Evolutionary conservation across 352 stramenopile genomes (phyloP), one percentile per base, ranked within the genome.

Genomic region (Phytopythium ostracodes): DNA sequence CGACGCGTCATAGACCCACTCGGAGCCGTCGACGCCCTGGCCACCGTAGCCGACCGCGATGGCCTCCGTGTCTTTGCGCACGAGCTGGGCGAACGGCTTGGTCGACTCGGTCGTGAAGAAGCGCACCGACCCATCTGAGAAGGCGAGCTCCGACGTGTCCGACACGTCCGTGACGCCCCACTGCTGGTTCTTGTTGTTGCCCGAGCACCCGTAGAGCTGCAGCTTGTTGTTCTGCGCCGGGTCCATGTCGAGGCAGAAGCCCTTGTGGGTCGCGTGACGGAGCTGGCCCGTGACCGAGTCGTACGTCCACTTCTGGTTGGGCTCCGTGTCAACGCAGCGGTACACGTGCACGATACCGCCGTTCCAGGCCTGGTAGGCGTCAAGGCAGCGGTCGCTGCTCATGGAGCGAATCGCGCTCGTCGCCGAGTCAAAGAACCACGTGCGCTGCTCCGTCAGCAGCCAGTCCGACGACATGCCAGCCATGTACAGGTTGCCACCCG

Each of bases 221-320:
- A 90, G 61, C 62, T 83, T 89, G 65, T 85, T 77, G 61, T 59
- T 58, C 38, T 83, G 66, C 0, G 33, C 61, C 14, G 76, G 49
- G 55, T 84, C 77, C 65, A 61, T 65, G 63, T 91, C 81, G 0
- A 92, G 62, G 44, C 84, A 92, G 50, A 89, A 76, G n/a, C 71
- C 72, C 27, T 65, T 56, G 65, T 88, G 72, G 14, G 54, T 74
- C 2, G 52, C 63, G 47, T 90, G 76, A 36, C 68, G 71, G 0
- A 92, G 58, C 57, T 75, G 66, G 2, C 73, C 72, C 1, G 83
- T 86, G 2, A 62, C 29, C 27, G 71, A 65, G 22, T 92, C 76
- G 56, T 76, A 87, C 43, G 54, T 70, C 80, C 80, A 92, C 60
- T 87, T 85, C 63, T 92, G 83, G 69, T 91, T 89, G 22, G 12